Base-by-base conservation (phyloP, 1,284 basidiomycete species). In the Trametes polyzona region DNA sequence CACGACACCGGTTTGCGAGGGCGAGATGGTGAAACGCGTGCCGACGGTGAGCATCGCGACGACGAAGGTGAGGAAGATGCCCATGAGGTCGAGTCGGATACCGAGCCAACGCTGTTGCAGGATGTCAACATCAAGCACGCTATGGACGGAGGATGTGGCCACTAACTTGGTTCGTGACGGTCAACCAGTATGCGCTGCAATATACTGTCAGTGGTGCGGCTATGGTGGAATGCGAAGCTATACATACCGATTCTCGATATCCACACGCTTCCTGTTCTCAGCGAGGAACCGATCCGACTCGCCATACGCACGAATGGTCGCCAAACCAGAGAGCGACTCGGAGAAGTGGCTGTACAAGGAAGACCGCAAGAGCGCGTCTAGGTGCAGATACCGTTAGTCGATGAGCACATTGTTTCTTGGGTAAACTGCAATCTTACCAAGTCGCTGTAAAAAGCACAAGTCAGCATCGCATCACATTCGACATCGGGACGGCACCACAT, bases 31-130 rank as follows among this genome's bases (percentile, higher is more conserved):
- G 73, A 88, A 87, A 49, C 89, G 81, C 24, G 86, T 86, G 32
- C 82, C 87, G 21, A 95, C 86, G 17, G 92, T 81, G 52, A 96
- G 80, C 62, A 96, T 80, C 3, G 92, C 84, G 40, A 96, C 92
- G 17, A 84, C 78, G 55, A 96, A 90, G 0, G 89, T 90, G 35
- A 98, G 75, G 14, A 90, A 57, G 2, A 84, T 82, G 33, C 95
- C 94, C 41, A 96, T 80, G 61, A 91, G 86, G 72, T 96, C 95
- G 36, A 97, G 80, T 21, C 95, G 88, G 39, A 96, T 84, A 59
- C 91, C 92, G 21, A 96, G 86, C 93, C 93, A 96, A 54, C 93
- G 83, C 83, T 92, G 74, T 14, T n/a, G 11, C 14, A 21, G 4
- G 16, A n/a, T n/a, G 14, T 27, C 1, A 6, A 17, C 24, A 10